These are phyloP conservation scores for Chaetoceros tenuissimus DNA, from an alignment of 108 stramenopile species.

Conservation along the genomic window DNA sequence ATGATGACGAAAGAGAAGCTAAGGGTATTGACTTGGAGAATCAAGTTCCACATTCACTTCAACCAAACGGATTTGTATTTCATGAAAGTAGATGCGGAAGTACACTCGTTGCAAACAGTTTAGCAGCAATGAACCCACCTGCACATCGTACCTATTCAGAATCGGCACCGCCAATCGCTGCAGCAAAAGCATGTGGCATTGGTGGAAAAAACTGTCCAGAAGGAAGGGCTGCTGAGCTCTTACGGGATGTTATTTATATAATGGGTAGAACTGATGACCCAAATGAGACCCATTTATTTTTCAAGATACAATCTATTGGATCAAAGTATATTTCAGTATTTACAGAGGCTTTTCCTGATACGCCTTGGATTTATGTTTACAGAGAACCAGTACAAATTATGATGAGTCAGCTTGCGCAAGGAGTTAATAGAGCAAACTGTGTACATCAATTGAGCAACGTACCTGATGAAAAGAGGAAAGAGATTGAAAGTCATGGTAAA, in stretches of 20 bases:
- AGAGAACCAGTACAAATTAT: conserved; percentile 93
- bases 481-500: conserved; percentile 25
- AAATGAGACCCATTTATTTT: conserved; percentile 69
- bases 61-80: conserved; percentile 71
- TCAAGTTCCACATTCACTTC: conserved; percentile 33
- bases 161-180: conserved; percentile 60
- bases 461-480: conserved; percentile 19
- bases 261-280: conserved; percentile 72
- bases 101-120: conserved; percentile 91
- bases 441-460: conserved; percentile 21
- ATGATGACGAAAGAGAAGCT: conserved; percentile 11
- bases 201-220: conserved; percentile 24
- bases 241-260: conserved; percentile 55
- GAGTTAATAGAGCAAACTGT: conserved; percentile 42
- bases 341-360: conserved; percentile 77
- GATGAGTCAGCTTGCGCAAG: conserved; percentile 64
- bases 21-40: conserved; percentile 1
- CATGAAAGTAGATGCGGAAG: conserved; percentile 92
- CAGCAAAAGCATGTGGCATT: conserved; percentile 50
- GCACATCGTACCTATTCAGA: conserved; percentile 81
- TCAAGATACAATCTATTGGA: conserved; percentile 91
- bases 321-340: conserved; percentile 55
- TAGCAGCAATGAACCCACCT: conserved; percentile 63
- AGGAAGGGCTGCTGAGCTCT: conserved; percentile 32
- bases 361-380: conserved; percentile 91